Evolutionary conservation across 2,329 filamentous ascomycete species (phyloP), one percentile per base, ranked within the genome.

Genomic region (Colletotrichum sojae): DNA sequence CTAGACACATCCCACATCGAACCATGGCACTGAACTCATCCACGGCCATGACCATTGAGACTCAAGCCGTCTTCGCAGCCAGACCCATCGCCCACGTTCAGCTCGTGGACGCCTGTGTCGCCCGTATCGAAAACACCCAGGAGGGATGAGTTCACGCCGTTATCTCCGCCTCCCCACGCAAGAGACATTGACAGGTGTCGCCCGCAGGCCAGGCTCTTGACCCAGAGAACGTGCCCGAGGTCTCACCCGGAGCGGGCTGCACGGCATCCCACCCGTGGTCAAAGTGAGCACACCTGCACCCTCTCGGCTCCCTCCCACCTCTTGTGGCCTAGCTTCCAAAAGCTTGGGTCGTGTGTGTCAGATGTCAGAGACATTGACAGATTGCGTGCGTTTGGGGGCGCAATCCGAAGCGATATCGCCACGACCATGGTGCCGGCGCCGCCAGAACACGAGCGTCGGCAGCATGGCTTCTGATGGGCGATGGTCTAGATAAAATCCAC

Each of bases 101-200:
- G 54, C 57, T 68, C 53, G 27, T 58, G 56, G 49, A 39, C 12
- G 46, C 18, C 22, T 31, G 40, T 57, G 36, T 57, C 22, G 45
- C 10, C 13, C 48, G 40, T 36, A n/a, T 13, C 9, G 13, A 48
- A 25, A 54, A 57, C n/a, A 31, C 20, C 18, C 27, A 59, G 18
- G 36, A 58, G 67, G 52, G 56, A 57, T 22, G 15, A 15, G 1
- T 40, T 13, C 25, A 67, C 18, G 27, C 53, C 57, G 53, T 68
- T 57, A 68, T 58, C 40, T 52, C 48, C 40, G 25, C 58, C 52
- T 54, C 27, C 40, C 46, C 57, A 20, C 67, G 39, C 22, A 25
- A 40, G 40, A 68, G 64, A 70, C 67, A 67, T 61, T 12, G 15
- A 49, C 36, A 40, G 46, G 16, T 40, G 20, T 25, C 46, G 27